A percentile compares a stretch with the other conserved stretches of the same genome.
Conservation (phyloP, 2,329 filamentous ascomycete genomes). For the Kalmusia sp. region DNA sequence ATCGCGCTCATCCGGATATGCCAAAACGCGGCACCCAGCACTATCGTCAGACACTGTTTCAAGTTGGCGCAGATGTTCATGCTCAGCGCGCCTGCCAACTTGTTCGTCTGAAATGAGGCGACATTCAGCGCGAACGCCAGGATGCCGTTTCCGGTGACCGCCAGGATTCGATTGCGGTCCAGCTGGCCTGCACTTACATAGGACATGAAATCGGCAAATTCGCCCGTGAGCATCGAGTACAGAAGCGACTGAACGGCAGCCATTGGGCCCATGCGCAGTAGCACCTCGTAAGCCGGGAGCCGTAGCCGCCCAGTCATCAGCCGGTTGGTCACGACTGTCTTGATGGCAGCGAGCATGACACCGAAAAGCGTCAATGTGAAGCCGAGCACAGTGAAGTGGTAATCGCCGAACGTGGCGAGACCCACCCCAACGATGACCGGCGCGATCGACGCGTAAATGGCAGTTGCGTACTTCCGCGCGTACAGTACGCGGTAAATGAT, state of each 20-base stretch:
- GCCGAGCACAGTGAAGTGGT: slow-evolving; percentile 4
- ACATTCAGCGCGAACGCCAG: slow-evolving; percentile 5
- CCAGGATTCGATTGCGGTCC: not conserved
- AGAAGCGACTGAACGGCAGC: slow-evolving; percentile 1
- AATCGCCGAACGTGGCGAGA: slow-evolving; percentile 2
- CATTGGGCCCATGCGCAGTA: not conserved
- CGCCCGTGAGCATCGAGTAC: not conserved
- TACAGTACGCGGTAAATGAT: slow-evolving; percentile 5
- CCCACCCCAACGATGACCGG: slow-evolving; percentile 3
- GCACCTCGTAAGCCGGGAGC: slow-evolving; percentile 5
- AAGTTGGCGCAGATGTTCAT: slow-evolving; percentile 7
- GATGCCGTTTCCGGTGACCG: not conserved
- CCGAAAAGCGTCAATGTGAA: slow-evolving; percentile 1
- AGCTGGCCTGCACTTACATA: slow-evolving; percentile 1
- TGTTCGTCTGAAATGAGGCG: slow-evolving; percentile 8
- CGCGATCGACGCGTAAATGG: slow-evolving; percentile 1
- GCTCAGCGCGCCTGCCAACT: slow-evolving; percentile 5
- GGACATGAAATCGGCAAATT: not conserved
- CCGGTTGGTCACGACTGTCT: slow-evolving; percentile 1
- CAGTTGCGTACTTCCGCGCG: slow-evolving; percentile 3
- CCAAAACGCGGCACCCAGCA: slow-evolving; percentile 3
- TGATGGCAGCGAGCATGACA: not conserved
- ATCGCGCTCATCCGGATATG: not conserved
- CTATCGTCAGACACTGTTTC: slow-evolving; percentile 4
- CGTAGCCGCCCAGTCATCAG: slow-evolving; percentile 4